A percentile compares a stretch with the other conserved stretches of the same genome.
These are phyloP conservation scores for Eucalyptus marginata DNA, from an alignment of 345 rosid genomes.

Conservation along the genomic window DNA sequence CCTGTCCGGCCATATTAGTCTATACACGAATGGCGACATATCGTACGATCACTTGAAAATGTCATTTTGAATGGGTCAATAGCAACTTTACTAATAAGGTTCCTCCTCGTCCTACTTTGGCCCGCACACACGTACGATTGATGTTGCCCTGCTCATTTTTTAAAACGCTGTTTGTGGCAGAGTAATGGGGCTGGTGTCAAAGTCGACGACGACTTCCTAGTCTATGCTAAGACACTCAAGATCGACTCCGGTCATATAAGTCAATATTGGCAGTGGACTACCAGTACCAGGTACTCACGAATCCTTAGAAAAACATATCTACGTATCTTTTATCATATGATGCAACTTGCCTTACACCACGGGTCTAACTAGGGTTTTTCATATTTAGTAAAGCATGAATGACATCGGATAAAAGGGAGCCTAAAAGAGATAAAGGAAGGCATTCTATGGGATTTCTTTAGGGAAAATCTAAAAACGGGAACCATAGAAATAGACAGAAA, in stretches of 20 bases:
- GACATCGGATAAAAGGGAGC: neutral
- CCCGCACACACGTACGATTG: neutral
- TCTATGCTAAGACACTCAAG: neutral
- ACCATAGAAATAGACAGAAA: neutral
- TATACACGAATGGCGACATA: too few species aligned
- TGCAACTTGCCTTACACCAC: neutral
- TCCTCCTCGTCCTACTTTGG: neutral
- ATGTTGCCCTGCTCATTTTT: neutral
- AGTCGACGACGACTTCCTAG: neutral
- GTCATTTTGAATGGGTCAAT: neutral
- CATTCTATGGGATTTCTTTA: neutral
- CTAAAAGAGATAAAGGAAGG: neutral
- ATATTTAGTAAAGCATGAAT: neutral
- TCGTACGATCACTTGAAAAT: too few species aligned
- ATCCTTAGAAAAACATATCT: neutral
- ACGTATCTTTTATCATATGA: rapidly evolving
- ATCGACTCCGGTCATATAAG: neutral
- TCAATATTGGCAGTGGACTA: neutral
- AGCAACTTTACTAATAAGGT: neutral
- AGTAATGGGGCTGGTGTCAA: neutral
- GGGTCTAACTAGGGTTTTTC: neutral
- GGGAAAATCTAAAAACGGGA: neutral
- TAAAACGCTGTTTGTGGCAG: neutral
- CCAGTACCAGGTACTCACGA: neutral
- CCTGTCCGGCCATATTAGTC: neutral